Conservation (phyloP, 805 yeast genomes). For the Starmerella etchellsii region DNA sequence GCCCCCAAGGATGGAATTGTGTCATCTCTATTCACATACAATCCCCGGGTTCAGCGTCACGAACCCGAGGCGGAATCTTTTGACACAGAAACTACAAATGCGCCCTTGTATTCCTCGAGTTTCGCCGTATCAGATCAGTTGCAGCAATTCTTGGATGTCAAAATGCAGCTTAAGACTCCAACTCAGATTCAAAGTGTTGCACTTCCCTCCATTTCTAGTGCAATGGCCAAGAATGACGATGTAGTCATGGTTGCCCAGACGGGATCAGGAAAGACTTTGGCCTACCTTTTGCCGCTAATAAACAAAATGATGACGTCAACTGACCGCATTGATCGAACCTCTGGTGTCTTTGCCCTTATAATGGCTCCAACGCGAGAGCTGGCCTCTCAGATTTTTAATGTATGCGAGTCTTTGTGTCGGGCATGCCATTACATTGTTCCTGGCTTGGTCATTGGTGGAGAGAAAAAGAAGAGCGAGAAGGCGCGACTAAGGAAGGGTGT, state of each 20-base stretch:
- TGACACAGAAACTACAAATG: constrained; percentile 44
- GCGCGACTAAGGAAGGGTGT: constrained; percentile 93
- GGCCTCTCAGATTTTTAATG: constrained; percentile 78
- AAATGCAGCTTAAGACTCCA: constrained; percentile 34
- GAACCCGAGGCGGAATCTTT: constrained; percentile 1
- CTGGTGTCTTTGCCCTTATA: constrained; percentile 78
- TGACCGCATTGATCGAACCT: constrained; percentile 23
- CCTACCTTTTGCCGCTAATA: constrained; percentile 74
- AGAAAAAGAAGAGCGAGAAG: constrained; percentile 91
- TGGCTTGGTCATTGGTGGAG: constrained; percentile 95
- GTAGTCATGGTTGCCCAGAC: constrained; percentile 92
- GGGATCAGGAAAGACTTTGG: constrained; percentile 93
- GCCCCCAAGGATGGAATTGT: constrained; percentile 34
- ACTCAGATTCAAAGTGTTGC: constrained; percentile 79
- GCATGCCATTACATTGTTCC: constrained; percentile 86
- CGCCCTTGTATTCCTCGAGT: constrained; percentile 51
- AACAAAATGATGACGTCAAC: constrained; percentile 50
- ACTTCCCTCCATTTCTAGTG: constrained; percentile 41
- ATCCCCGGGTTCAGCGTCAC: constrained; percentile 36
- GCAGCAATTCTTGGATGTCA: constrained; percentile 4
- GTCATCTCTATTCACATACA: constrained; percentile 72
- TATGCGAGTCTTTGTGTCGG: constrained; percentile 55
- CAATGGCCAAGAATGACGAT: constrained; percentile 39
- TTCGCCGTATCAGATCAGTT: constrained; percentile 11
- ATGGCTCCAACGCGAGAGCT: constrained; percentile 91